A percentile compares a stretch with the other conserved stretches of the same genome.
Evolutionary conservation across 2,329 filamentous ascomycete genomes (phyloP).

Genomic region (Coniella vitis): DNA sequence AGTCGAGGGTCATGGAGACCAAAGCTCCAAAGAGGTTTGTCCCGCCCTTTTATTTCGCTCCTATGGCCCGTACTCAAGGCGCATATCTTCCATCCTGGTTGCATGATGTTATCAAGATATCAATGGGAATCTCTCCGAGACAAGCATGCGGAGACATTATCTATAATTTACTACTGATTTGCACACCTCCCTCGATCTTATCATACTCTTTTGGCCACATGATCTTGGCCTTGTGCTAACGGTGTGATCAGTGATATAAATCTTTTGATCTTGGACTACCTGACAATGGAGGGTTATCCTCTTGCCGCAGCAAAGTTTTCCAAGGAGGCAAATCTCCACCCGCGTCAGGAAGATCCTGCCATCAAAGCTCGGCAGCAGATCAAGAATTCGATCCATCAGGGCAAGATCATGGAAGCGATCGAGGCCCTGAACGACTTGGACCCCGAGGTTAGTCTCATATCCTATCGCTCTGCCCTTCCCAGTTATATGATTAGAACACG

Average conservation of each 20-base stretch:
- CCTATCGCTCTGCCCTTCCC: slow-evolving; percentile 7
- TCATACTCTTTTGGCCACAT: neutral
- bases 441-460: slow-evolving; percentile 60
- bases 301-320: slow-evolving; percentile 90
- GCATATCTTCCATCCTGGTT: slow-evolving; percentile 23
- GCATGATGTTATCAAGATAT: slow-evolving; percentile 74
- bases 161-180: slow-evolving; percentile 75
- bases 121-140: slow-evolving; percentile 99
- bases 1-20: slow-evolving; percentile 73
- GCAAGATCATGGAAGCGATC: slow-evolving; percentile 80
- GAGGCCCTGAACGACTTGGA: slow-evolving; percentile 83
- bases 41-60: slow-evolving; percentile 13
- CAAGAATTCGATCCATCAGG: slow-evolving; percentile 74
- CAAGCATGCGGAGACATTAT: slow-evolving; percentile 77
- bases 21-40: slow-evolving; percentile 87
- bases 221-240: slow-evolving; percentile 15
- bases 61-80: slow-evolving; percentile 13
- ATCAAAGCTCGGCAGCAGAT: slow-evolving; percentile 79
- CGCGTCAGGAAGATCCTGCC: slow-evolving; percentile 62
- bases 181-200: slow-evolving; percentile 32
- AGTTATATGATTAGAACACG: slow-evolving; percentile 81
- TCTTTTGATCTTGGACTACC: slow-evolving; percentile 88
- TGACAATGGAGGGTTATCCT: slow-evolving; percentile 92
- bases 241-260: slow-evolving; percentile 73
- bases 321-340: slow-evolving; percentile 80